Evolutionary conservation across 306 rosid species (phyloP).

Genomic region (Cicer cuneatum): DNA sequence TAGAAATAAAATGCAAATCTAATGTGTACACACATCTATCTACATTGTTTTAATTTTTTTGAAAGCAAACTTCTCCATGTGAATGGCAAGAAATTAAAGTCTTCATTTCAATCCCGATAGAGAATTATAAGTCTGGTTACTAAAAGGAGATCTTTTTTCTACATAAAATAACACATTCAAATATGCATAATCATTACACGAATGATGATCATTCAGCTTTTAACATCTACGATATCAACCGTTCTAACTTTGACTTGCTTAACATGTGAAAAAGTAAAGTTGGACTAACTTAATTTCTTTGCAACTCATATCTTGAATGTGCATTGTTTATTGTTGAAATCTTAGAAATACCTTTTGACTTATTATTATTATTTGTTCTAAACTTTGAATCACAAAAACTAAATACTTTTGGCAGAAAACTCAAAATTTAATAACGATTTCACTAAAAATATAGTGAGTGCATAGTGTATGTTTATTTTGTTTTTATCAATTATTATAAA

Average conservation of each 20-base stretch:
- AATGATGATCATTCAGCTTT: constrained; percentile 20
- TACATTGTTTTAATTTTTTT: neutral
- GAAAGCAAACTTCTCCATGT: neutral
- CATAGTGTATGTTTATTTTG: neutral
- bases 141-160: neutral
- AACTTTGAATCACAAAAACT: neutral
- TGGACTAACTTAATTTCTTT: constrained; percentile 14
- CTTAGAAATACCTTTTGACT: constrained; percentile 29
- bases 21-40: too few species aligned
- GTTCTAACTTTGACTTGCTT: constrained; percentile 34
- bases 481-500: neutral
- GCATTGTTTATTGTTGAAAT: constrained; percentile 36
- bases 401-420: neutral
- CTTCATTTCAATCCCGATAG: neutral
- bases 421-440: neutral
- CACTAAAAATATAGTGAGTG: too few species aligned
- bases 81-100: neutral
- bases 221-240: constrained; percentile 1
- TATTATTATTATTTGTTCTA: neutral
- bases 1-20: too few species aligned
- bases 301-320: constrained; percentile 22
- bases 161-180: constrained; percentile 16
- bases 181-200: constrained; percentile 33
- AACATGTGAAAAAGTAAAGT: neutral
- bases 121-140: neutral